Percentiles rank a stretch among this genome's conserved stretches.
These are phyloP conservation scores for Hemileccinum impolitum DNA, from an alignment of 768 basidiomycete genomes.

Conservation along the genomic window DNA sequence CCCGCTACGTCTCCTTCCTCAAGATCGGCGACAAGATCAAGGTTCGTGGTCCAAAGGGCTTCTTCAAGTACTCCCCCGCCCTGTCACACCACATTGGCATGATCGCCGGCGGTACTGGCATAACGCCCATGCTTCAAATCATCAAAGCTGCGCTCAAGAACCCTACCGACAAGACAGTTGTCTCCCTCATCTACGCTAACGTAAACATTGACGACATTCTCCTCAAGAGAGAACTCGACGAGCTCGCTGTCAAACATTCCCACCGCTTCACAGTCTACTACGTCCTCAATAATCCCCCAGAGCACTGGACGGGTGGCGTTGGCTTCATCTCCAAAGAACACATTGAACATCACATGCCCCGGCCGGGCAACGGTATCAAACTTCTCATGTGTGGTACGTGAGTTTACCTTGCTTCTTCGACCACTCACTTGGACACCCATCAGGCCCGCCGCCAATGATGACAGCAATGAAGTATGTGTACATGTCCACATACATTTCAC, in stretches of 20 bases:
- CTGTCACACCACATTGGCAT: constrained; percentile 83
- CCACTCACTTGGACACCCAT: neutral
- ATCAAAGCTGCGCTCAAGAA: constrained; percentile 91
- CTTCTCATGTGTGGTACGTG: constrained; percentile 81
- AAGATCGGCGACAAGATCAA: constrained; percentile 85
- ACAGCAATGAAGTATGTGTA: constrained; percentile 72
- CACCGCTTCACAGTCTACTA: constrained; percentile 78
- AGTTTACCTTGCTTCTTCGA: constrained; percentile 8
- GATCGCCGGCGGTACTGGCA: constrained; percentile 98
- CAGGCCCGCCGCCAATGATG: constrained; percentile 76
- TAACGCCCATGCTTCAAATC: constrained; percentile 99
- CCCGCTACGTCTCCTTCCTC: constrained; percentile 74
- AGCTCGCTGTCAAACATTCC: constrained; percentile 59
- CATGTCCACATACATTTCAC: neutral
- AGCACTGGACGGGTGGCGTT: constrained; percentile 80
- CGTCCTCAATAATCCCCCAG: constrained; percentile 93
- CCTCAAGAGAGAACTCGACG: constrained; percentile 82
- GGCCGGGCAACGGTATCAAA: constrained; percentile 63
- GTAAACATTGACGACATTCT: constrained; percentile 92
- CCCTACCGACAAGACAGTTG: constrained; percentile 75
- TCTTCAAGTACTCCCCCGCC: constrained; percentile 78
- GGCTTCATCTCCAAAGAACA: constrained; percentile 95
- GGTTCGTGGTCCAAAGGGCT: constrained; percentile 95
- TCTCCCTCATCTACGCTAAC: constrained; percentile 95
- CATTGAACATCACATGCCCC: constrained; percentile 79